These are phyloP conservation scores for Debaryomyces fabryi DNA, from an alignment of 1,139 yeast species.

Conservation along the genomic window DNA sequence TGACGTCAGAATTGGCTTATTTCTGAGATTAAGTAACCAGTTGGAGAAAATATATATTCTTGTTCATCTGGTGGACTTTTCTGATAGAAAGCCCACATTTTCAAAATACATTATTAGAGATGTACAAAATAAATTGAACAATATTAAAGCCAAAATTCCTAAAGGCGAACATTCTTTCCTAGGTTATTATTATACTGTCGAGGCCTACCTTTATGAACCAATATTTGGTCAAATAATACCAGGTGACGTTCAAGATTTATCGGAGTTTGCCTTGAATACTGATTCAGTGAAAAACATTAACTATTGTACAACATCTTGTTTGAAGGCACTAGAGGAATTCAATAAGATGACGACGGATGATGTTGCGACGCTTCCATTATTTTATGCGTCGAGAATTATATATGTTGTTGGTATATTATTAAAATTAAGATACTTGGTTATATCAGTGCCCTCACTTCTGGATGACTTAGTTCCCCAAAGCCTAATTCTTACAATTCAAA, in stretches of 20 bases:
- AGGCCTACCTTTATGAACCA: conserved; percentile 74
- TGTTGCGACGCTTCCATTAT: conserved; percentile 61
- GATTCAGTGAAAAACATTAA: conserved; percentile 43
- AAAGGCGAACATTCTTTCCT: conserved; percentile 43
- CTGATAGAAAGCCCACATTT: conserved; percentile 26
- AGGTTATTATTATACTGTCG: conserved; percentile 64
- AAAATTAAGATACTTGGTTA: conserved; percentile 56
- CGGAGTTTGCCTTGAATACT: conserved; percentile 21
- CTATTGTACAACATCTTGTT: conserved; percentile 59
- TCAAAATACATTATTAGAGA: conserved; percentile 40
- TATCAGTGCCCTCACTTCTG: conserved; percentile 57
- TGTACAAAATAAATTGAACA: conserved; percentile 44
- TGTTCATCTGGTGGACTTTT: conserved; percentile 42
- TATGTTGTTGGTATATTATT: conserved; percentile 70
- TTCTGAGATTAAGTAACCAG: conserved; percentile 60
- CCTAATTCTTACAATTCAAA: conserved; percentile 43
- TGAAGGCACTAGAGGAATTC: conserved; percentile 54
- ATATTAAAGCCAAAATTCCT: conserved; percentile 39
- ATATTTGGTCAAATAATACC: conserved; percentile 38
- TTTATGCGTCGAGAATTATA: conserved; percentile 64
- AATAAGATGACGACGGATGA: conserved; percentile 42
- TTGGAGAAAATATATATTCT: conserved; percentile 66
- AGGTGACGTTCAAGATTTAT: conserved; percentile 20
- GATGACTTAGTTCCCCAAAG: conserved; percentile 56
- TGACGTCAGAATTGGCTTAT: conserved; percentile 51